Evolutionary conservation across 2,329 filamentous ascomycete species (phyloP).

Genomic region (Fusarium sp.): DNA sequence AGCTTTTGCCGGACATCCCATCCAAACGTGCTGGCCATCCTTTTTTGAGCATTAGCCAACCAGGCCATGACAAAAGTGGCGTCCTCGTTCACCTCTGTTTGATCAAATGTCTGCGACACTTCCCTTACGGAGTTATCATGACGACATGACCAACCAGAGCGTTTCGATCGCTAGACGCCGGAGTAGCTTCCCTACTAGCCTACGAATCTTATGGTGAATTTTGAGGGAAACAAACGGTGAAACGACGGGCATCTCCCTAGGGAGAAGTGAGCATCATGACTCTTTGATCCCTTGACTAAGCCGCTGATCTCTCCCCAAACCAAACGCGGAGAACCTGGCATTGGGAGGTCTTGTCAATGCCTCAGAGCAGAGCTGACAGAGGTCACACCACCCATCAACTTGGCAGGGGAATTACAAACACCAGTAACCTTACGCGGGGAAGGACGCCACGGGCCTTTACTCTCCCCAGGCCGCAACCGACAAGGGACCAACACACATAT

Average conservation of each 20-base stretch:
- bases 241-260: conserved; percentile 12
- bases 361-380: conserved; percentile 19
- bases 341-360: conserved; percentile 16
- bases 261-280: conserved; percentile 38
- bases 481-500: conserved; percentile 19
- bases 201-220: conserved; percentile 4
- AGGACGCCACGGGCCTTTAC: conserved; percentile 31
- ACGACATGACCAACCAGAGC: conserved; percentile 28
- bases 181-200: conserved; percentile 2
- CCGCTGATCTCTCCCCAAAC: conserved; percentile 29
- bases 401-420: conserved; percentile 41
- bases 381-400: conserved; percentile 41
- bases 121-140: neutral
- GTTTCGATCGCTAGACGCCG: conserved; percentile 31
- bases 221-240: neutral
- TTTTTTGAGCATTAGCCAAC: conserved; percentile 31
- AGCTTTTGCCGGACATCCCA: conserved; percentile 31
- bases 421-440: conserved; percentile 33
- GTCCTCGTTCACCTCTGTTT: conserved; percentile 20
- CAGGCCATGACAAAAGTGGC: conserved; percentile 42
- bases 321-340: conserved; percentile 27
- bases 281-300: conserved; percentile 7
- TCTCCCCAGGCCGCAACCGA: conserved; percentile 14
- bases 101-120: conserved; percentile 11
- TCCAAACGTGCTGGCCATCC: conserved; percentile 36